A percentile compares a stretch with the other conserved stretches of the same genome.
Conservation (phyloP, 225 moss, liverwort and hornwort species). For the Climacium dendroides region DNA sequence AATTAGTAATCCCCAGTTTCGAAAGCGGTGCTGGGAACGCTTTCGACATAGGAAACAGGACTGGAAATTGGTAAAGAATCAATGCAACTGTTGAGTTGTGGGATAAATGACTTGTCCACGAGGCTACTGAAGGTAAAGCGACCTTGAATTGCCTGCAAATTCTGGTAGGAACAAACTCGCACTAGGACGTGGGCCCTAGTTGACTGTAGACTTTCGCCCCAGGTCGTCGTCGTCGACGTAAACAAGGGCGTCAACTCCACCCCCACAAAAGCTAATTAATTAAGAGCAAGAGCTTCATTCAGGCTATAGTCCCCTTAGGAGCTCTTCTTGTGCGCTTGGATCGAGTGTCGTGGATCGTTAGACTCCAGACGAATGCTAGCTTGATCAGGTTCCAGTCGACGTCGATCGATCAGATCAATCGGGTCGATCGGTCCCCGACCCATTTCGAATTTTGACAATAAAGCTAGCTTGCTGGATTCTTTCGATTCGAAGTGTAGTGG, state of each 20-base stretch:
- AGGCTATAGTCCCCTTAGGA: neutral
- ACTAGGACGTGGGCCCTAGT: neutral
- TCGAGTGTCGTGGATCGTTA: neutral
- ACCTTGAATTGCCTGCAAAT: neutral
- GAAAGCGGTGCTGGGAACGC: neutral
- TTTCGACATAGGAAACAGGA: neutral
- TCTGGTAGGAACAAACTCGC: neutral
- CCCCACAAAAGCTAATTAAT: neutral
- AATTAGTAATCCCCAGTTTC: neutral
- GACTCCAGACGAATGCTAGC: neutral
- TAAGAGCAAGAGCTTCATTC: neutral
- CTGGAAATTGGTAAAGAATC: neutral
- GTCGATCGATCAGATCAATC: neutral
- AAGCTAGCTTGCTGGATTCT: too few relatives aligned
- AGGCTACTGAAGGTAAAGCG: neutral
- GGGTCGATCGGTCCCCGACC: neutral
- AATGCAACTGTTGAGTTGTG: neutral
- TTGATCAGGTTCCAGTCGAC: neutral
- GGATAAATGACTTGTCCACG: slow-evolving; percentile 2
- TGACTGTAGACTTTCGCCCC: neutral
- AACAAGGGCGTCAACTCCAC: neutral
- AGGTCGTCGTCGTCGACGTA: neutral
- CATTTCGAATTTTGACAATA: neutral
- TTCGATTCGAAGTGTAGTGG: neutral
- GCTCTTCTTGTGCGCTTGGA: neutral